Evolutionary conservation across 257 asterid species (phyloP).

Genomic region (Plantago ovata): DNA sequence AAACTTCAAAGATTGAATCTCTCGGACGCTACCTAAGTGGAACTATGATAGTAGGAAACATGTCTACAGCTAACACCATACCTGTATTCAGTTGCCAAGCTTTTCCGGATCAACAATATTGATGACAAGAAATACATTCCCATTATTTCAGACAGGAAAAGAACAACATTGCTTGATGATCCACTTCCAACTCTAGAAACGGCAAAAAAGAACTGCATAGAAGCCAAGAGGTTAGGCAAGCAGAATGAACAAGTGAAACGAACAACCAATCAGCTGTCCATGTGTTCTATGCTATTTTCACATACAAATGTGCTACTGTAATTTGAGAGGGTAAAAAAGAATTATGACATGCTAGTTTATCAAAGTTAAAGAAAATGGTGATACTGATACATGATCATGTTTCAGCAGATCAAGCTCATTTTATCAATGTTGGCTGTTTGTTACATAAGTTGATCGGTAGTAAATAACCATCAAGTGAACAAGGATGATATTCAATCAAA

Average conservation of each 20-base stretch:
- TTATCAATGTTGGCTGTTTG: no score
- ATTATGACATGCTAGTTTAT: no score
- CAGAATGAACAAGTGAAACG: slow-evolving; percentile 1
- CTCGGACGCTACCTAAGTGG: no score
- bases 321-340: no score
- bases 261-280: slow-evolving; percentile 8
- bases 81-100: slow-evolving; percentile 96
- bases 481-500: no score
- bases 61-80: slow-evolving; percentile 16
- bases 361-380: no score
- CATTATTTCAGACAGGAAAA: slow-evolving; percentile 98
- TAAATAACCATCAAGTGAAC: no score
- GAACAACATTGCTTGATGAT: slow-evolving; percentile 97
- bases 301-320: not conserved
- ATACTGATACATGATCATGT: no score
- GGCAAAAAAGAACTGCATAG: slow-evolving; percentile 91
- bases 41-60: not conserved
- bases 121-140: slow-evolving; percentile 98
- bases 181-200: slow-evolving; percentile 99
- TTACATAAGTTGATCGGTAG: no score
- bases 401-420: no score
- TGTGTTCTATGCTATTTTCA: slow-evolving; percentile 11
- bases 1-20: no score
- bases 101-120: slow-evolving; percentile 83
- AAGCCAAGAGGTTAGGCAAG: slow-evolving; percentile 24